These are phyloP conservation scores for Daedaleopsis sinensis DNA, from an alignment of 768 basidiomycete genomes.

Conservation along the genomic window DNA sequence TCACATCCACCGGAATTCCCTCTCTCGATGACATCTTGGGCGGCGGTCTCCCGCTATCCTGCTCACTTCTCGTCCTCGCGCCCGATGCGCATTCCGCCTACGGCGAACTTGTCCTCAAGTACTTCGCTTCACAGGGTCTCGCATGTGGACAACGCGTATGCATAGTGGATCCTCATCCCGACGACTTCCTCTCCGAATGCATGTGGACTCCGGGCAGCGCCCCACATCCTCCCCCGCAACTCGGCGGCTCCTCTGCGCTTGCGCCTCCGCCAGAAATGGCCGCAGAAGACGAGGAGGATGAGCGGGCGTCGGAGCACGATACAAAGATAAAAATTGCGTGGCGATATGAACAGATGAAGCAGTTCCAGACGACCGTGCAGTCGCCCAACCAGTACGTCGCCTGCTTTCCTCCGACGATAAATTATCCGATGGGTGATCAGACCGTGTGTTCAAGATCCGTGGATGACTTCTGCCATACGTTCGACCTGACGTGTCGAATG, in stretches of 20 bases:
- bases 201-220: constrained; percentile 72
- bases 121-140: constrained; percentile 89
- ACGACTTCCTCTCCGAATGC: constrained; percentile 64
- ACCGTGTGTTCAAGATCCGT: constrained; percentile 39
- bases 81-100: constrained; percentile 89
- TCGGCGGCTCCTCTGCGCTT: background rate
- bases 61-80: constrained; percentile 71
- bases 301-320: constrained; percentile 39
- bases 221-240: constrained; percentile 13
- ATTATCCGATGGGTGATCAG: constrained; percentile 12
- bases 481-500: constrained; percentile 73
- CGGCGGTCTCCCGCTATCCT: constrained; percentile 85
- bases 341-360: constrained; percentile 94
- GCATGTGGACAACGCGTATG: constrained; percentile 68
- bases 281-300: constrained; percentile 42
- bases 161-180: constrained; percentile 62
- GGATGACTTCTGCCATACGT: constrained; percentile 67
- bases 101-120: constrained; percentile 81
- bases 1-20: constrained; percentile 86
- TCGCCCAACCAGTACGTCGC: constrained; percentile 49
- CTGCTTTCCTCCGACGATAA: background rate
- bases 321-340: constrained; percentile 93
- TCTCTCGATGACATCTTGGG: constrained; percentile 96
- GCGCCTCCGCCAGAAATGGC: constrained; percentile 29
- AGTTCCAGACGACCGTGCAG: constrained; percentile 83